Conservation (phyloP, 2,329 filamentous ascomycete genomes). For the Curvularia spicifera region DNA sequence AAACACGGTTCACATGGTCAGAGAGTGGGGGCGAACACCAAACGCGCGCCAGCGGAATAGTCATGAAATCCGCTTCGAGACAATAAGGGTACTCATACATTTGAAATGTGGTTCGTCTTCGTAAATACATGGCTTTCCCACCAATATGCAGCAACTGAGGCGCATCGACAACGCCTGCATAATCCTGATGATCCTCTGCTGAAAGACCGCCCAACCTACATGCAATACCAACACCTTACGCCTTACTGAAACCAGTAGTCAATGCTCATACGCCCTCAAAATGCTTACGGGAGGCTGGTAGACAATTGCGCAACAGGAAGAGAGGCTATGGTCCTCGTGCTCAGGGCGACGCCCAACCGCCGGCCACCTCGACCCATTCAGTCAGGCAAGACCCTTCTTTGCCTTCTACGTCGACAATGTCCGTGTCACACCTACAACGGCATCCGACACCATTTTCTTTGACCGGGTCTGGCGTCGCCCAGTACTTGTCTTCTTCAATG, state of each 20-base stretch:
- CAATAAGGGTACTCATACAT: not conserved
- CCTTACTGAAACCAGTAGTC: conserved; percentile 26
- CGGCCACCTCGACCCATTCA: conserved; percentile 97
- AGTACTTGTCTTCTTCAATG: conserved; percentile 93
- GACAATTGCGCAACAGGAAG: conserved; percentile 23
- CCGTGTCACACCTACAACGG: conserved; percentile 94
- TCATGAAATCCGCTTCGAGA: not conserved
- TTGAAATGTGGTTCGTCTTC: conserved; percentile 10
- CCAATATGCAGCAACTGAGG: conserved; percentile 6
- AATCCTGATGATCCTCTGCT: conserved; percentile 12
- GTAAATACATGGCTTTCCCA: conserved; percentile 6
- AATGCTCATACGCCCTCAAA: conserved; percentile 29
- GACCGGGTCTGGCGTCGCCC: conserved; percentile 83
- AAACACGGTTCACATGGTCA: conserved; percentile 15
- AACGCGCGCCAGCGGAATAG: not conserved
- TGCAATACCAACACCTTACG: conserved; percentile 32
- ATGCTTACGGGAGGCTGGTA: conserved; percentile 30
- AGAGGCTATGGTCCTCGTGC: conserved; percentile 16
- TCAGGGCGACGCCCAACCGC: conserved; percentile 77
- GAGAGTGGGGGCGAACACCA: conserved; percentile 2
- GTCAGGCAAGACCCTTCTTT: conserved; percentile 94
- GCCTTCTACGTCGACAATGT: conserved; percentile 96
- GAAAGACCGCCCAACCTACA: conserved; percentile 18
- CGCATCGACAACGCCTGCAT: conserved; percentile 20
- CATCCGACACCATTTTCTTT: conserved; percentile 98